phyloP scores from a whole-genome alignment of 768 basidiomycete species.

The Mycena chlorophos region DNA sequence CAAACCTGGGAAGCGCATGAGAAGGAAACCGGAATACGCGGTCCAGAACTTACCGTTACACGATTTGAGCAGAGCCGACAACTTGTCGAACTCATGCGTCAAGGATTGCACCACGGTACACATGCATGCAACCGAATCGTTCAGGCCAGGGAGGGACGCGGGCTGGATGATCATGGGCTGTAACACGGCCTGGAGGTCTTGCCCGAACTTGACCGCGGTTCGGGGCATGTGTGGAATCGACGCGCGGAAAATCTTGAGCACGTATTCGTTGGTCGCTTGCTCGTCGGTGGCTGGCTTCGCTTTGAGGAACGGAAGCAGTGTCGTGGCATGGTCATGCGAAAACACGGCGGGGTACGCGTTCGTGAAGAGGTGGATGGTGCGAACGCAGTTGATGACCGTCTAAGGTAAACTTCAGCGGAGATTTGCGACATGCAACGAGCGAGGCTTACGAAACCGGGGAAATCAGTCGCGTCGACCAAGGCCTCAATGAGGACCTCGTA shows the following conservation, averaged over 20 bases:
- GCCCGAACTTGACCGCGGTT: conserved; percentile 84
- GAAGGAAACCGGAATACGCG: neutral
- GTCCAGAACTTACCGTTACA: conserved; percentile 67
- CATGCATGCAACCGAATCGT: conserved; percentile 92
- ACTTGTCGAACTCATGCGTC: conserved; percentile 79
- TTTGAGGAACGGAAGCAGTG: conserved; percentile 88
- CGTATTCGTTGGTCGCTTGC: conserved; percentile 76
- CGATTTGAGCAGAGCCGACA: conserved; percentile 80
- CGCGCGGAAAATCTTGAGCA: conserved; percentile 84
- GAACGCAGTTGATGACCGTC: conserved; percentile 82
- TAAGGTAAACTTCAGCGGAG: conserved; percentile 30
- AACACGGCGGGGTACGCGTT: conserved; percentile 82
- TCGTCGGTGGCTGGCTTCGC: conserved; percentile 77
- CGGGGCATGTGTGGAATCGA: conserved; percentile 88
- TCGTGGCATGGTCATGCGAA: conserved; percentile 80
- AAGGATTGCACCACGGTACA: conserved; percentile 81
- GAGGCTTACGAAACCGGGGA: conserved; percentile 70
- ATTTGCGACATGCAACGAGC: neutral
- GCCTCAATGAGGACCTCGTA: conserved; percentile 86
- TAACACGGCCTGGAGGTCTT: conserved; percentile 76
- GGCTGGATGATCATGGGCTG: conserved; percentile 94
- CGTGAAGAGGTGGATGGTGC: conserved; percentile 81
- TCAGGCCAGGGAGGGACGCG: conserved; percentile 67
- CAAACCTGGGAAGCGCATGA: neutral
- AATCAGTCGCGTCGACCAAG: conserved; percentile 81